Base-by-base conservation (phyloP, 371 early-diverging fungal genomes). In the Dentiscutata heterogama region DNA sequence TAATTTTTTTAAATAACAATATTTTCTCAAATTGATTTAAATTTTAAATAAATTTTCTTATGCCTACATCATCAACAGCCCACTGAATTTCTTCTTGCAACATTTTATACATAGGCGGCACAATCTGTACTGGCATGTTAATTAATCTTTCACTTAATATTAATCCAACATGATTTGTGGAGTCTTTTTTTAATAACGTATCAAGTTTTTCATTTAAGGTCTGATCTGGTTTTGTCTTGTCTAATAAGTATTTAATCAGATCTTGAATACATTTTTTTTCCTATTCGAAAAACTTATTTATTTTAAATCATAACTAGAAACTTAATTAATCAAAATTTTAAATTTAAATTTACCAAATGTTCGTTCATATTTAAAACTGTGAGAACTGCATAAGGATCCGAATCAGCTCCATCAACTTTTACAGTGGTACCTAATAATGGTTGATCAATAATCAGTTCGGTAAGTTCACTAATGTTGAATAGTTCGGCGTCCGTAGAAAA, bases 111-210 rank as follows among this genome's bases (percentile, higher is more conserved):
- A 98, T 94, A 3, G 96, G 97, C 14, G 97, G 94, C 22, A 93
- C 93, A 27, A 98, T 88, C 84, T 97, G 95, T 51, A 96, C 94
- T 5, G 99, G 98, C 97, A 99, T 96, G 86, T 99, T 99, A 84
- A 99, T 92, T 25, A 99, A 91, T 11, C 99, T 87, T 83, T 97
- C 98, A 82, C 94, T 94, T n/a, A 99, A 56, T 29, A 98, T 84
- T 84, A 96, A 84, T 0, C 93, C 98, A 6, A 93, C 89, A 65
- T 76, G 42, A 25, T 13, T 1, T 39, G 85, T 79, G 25, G 81
- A 74, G 35, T 65, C 80, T 16, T 88, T 83, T 6, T 86, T 82
- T 60, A 95, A 83, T n/a, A 93, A 83, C 16, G 87, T 78, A n/a
- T 83, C 77, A 20, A 95, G 82, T 54, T 86, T 83, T 27, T 82